Conservation (phyloP, 768 basidiomycete genomes). For the Boletus vinaceobasis region DNA sequence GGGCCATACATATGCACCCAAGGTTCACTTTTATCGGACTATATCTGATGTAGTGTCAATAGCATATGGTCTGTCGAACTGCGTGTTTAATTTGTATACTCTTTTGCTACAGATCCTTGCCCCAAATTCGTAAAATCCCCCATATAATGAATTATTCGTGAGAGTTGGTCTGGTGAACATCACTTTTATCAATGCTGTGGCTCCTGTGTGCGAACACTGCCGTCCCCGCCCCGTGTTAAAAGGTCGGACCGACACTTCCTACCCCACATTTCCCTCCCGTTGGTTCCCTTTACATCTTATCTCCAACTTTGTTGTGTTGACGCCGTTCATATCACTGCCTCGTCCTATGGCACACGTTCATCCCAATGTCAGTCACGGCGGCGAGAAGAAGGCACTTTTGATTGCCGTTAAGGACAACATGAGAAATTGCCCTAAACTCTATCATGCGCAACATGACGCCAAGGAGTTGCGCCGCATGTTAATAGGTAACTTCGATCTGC, state of each 20-base stretch:
- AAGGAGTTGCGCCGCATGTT: conserved; percentile 12
- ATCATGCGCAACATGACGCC: conserved; percentile 17
- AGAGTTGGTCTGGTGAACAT: not conserved
- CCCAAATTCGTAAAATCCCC: not conserved
- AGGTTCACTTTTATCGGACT: conserved; percentile 2
- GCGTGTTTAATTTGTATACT: not conserved
- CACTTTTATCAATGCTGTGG: conserved; percentile 6
- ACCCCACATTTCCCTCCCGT: not conserved
- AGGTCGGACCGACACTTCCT: not conserved
- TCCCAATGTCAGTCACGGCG: not conserved
- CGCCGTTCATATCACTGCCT: not conserved
- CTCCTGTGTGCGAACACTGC: conserved; percentile 5
- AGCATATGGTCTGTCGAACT: not conserved
- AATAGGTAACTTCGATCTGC: conserved; percentile 17
- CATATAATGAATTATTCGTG: not conserved
- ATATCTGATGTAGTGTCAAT: conserved; percentile 6
- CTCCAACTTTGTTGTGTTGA: not conserved
- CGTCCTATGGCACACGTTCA: conserved; percentile 5
- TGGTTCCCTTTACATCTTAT: conserved; percentile 12
- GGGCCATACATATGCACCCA: not conserved
- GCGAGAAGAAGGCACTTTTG: conserved; percentile 22
- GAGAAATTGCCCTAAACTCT: not conserved
- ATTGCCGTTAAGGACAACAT: conserved; percentile 17
- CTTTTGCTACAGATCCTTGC: not conserved
- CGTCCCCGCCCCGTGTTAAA: not conserved